These are phyloP conservation scores for Xylariaceae sp. DNA, from an alignment of 2,329 filamentous ascomycete genomes.

Conservation along the genomic window DNA sequence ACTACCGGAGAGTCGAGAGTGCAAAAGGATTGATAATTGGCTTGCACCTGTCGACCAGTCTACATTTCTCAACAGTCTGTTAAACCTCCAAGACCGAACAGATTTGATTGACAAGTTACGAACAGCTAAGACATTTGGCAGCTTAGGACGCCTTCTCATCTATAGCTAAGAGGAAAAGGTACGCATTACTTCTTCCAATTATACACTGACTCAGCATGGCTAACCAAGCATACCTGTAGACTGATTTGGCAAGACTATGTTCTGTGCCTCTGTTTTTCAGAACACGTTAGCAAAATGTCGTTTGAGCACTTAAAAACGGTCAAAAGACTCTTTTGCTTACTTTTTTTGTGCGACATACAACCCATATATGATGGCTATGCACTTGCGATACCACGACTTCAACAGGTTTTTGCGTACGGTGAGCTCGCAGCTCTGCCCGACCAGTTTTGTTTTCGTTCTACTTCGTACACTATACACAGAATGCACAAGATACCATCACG, in stretches of 20 bases:
- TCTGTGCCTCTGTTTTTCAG: slow-evolving; percentile 25
- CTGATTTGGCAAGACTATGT: slow-evolving; percentile 28
- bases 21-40: slow-evolving; percentile 19
- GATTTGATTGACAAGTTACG: slow-evolving; percentile 19
- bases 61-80: slow-evolving; percentile 17
- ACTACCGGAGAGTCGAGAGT: slow-evolving; percentile 6
- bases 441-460: slow-evolving; percentile 3
- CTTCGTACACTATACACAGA: slow-evolving; percentile 16
- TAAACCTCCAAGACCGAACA: slow-evolving; percentile 12
- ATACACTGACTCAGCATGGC: background rate
- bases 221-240: slow-evolving; percentile 1
- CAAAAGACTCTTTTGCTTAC: slow-evolving; percentile 27
- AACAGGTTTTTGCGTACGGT: slow-evolving; percentile 22
- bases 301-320: background rate
- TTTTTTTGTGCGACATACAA: slow-evolving; percentile 25
- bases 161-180: slow-evolving; percentile 16
- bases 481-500: slow-evolving; percentile 22
- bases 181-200: background rate
- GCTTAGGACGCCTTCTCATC: background rate
- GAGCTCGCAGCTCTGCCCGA: slow-evolving; percentile 26
- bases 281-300: slow-evolving; percentile 12
- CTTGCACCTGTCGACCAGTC: slow-evolving; percentile 22
- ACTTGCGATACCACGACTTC: background rate
- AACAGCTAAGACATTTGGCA: slow-evolving; percentile 17
- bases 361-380: background rate